phyloP scores from a whole-genome alignment of 495 filamentous ascomycete genomes.

The Penicillium odoratum region DNA sequence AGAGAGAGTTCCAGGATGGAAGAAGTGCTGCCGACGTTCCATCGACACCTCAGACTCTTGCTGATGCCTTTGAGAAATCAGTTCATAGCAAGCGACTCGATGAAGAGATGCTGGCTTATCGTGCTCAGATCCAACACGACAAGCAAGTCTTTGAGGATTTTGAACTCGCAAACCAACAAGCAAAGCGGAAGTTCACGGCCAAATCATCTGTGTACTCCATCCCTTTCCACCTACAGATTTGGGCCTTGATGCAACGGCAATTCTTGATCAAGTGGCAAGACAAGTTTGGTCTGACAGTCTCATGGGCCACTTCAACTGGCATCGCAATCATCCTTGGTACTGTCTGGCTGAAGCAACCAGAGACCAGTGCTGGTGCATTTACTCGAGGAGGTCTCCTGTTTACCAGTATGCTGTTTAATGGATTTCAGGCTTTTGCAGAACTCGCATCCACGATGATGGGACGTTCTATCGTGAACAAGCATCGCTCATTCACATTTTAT shows the following conservation, averaged over 20 bases:
- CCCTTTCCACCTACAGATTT: constrained; percentile 75
- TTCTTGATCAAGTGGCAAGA: constrained; percentile 85
- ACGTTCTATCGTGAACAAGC: constrained; percentile 73
- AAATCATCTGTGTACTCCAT: constrained; percentile 77
- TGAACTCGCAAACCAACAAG: constrained; percentile 69
- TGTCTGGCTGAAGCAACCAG: constrained; percentile 67
- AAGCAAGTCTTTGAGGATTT: constrained; percentile 72
- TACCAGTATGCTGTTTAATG: constrained; percentile 74
- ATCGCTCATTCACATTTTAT: constrained; percentile 77
- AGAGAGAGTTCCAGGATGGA: constrained; percentile 72
- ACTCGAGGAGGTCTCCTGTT: constrained; percentile 77
- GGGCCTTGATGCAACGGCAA: constrained; percentile 80
- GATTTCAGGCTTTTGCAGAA: constrained; percentile 76
- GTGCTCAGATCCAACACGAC: constrained; percentile 56
- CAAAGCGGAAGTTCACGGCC: constrained; percentile 67
- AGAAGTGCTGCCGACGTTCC: constrained; percentile 62
- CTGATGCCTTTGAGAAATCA: constrained; percentile 67
- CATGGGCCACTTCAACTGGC: constrained; percentile 72
- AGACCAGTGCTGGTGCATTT: constrained; percentile 70
- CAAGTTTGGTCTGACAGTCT: constrained; percentile 69
- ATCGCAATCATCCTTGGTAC: constrained; percentile 79
- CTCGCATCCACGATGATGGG: constrained; percentile 71
- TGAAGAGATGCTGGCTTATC: constrained; percentile 68
- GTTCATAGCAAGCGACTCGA: constrained; percentile 54
- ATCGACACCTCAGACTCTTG: constrained; percentile 61